phyloP scores from a whole-genome alignment of 495 filamentous ascomycete species.

The Xylaria cubensis region DNA sequence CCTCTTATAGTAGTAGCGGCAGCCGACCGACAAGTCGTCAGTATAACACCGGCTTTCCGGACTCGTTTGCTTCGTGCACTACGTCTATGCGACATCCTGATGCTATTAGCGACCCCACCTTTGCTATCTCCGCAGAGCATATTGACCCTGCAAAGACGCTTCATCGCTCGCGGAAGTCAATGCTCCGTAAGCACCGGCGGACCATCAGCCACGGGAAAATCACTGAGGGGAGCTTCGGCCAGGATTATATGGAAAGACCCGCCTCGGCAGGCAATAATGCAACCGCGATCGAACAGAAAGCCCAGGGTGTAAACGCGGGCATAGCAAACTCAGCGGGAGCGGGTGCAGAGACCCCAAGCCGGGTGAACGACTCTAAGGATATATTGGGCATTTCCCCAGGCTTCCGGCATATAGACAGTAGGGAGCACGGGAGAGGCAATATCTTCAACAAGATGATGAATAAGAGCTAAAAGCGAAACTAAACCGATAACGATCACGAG shows the following conservation, averaged over 20 bases:
- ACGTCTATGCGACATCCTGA: conserved; percentile 42
- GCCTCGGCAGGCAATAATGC: conserved; percentile 24
- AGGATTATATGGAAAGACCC: background rate
- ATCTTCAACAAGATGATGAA: conserved; percentile 31
- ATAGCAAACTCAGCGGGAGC: background rate
- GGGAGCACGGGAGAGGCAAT: conserved; percentile 22
- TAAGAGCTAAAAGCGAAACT: background rate
- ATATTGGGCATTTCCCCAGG: background rate
- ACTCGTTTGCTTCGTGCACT: conserved; percentile 38
- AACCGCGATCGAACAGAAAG: conserved; percentile 1
- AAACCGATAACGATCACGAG: background rate
- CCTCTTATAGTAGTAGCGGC: conserved; percentile 28
- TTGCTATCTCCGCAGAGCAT: conserved; percentile 41
- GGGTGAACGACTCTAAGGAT: background rate
- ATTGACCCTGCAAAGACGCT: conserved; percentile 38
- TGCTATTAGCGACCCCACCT: conserved; percentile 35
- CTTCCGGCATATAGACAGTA: conserved; percentile 24
- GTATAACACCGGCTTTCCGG: conserved; percentile 42
- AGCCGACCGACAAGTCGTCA: conserved; percentile 36
- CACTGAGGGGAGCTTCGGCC: conserved; percentile 4
- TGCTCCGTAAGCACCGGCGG: conserved; percentile 37
- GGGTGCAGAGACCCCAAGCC: background rate
- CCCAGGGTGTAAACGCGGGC: background rate
- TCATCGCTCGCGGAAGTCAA: conserved; percentile 37
- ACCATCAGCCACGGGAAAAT: conserved; percentile 36